Conservation (phyloP, 495 filamentous ascomycete species). For the Aspergillus affinis region DNA sequence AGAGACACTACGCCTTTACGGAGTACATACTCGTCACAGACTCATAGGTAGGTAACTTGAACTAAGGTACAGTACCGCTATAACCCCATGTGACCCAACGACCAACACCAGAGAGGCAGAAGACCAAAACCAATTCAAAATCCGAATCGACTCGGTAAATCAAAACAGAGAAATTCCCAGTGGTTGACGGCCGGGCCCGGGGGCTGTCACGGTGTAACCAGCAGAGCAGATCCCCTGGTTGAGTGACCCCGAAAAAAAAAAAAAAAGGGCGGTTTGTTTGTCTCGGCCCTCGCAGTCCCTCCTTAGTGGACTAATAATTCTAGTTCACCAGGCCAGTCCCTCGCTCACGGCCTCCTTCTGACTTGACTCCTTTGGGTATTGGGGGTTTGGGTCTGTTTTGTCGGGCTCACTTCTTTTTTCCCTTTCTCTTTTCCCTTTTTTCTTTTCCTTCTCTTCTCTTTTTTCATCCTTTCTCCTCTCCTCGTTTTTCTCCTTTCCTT, state of each 20-base stretch:
- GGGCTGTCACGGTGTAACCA: slow-evolving; percentile 23
- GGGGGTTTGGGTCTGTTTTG: slow-evolving; percentile 5
- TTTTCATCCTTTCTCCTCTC: slow-evolving; percentile 13
- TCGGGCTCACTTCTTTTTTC: slow-evolving; percentile 6
- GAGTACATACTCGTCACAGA: too few relatives aligned
- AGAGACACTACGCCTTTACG: too few relatives aligned
- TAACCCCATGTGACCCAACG: too few relatives aligned
- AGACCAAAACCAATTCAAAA: not conserved
- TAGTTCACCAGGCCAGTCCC: slow-evolving; percentile 11
- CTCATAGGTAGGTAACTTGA: too few relatives aligned
- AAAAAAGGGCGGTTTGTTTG: slow-evolving; percentile 19
- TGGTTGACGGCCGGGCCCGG: slow-evolving; percentile 18
- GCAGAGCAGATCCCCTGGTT: slow-evolving; percentile 17
- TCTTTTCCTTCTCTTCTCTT: slow-evolving; percentile 13
- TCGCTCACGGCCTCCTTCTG: slow-evolving; percentile 14
- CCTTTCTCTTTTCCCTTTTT: slow-evolving; percentile 10
- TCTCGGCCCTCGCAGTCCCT: slow-evolving; percentile 23
- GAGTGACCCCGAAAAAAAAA: slow-evolving; percentile 7
- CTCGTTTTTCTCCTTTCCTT: slow-evolving; percentile 8
- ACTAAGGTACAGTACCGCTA: too few relatives aligned
- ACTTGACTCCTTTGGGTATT: slow-evolving; percentile 18
- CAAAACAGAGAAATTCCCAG: slow-evolving; percentile 3
- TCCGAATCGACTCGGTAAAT: not conserved
- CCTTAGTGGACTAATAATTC: not conserved
- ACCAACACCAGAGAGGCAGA: too few relatives aligned